Evolutionary conservation across 2,329 filamentous ascomycete species (phyloP).

Genomic region (Coniella vitis): DNA sequence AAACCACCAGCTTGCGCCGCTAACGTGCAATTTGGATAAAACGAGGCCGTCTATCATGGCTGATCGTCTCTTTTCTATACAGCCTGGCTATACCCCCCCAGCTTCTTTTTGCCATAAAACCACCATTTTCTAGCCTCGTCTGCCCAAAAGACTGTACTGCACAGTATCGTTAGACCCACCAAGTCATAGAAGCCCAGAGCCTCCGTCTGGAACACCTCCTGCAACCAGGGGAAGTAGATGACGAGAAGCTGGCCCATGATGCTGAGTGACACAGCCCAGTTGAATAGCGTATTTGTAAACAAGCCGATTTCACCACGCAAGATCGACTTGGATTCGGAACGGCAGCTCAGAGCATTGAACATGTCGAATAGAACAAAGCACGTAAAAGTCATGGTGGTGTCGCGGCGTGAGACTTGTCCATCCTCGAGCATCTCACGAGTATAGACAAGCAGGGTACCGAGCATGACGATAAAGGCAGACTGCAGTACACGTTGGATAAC

Average conservation of each 20-base stretch:
- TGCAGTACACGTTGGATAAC: slow-evolving; percentile 81
- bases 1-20: slow-evolving; percentile 1
- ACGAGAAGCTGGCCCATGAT: slow-evolving; percentile 82
- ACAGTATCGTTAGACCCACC: slow-evolving; percentile 62
- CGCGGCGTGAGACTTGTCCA: slow-evolving; percentile 77
- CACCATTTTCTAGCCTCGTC: slow-evolving; percentile 86
- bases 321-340: slow-evolving; percentile 83
- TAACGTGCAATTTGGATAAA: slow-evolving; percentile 1
- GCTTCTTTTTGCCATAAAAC: slow-evolving; percentile 50
- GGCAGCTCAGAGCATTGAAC: slow-evolving; percentile 95
- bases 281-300: slow-evolving; percentile 88
- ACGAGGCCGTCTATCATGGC: too few relatives aligned
- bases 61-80: slow-evolving; percentile 37
- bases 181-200: slow-evolving; percentile 70
- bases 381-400: slow-evolving; percentile 99
- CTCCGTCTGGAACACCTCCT: slow-evolving; percentile 94
- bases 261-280: slow-evolving; percentile 85
- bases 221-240: slow-evolving; percentile 89
- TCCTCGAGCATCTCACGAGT: slow-evolving; percentile 83
- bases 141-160: slow-evolving; percentile 90
- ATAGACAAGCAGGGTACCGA: slow-evolving; percentile 87
- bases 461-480: slow-evolving; percentile 83
- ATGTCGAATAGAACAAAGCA: slow-evolving; percentile 99
- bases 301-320: slow-evolving; percentile 78
- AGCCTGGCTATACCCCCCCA: slow-evolving; percentile 58